Evolutionary conservation across 768 basidiomycete genomes (phyloP).

Genomic region (Podaxis sp.): DNA sequence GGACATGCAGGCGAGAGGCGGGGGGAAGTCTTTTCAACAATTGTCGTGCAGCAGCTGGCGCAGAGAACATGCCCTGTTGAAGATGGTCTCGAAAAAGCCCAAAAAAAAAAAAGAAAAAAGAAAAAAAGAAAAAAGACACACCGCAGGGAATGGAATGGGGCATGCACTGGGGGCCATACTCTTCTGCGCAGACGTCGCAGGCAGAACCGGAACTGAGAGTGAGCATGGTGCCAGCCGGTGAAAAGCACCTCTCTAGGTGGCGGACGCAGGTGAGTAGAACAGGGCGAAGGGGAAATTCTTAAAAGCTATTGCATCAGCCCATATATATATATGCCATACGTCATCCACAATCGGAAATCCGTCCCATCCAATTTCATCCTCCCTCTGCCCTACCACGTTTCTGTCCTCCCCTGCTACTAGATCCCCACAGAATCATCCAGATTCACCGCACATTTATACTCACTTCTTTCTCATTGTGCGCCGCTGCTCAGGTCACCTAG

Average conservation of each 20-base stretch:
- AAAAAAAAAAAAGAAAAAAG: conserved; percentile 16
- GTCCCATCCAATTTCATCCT: not conserved
- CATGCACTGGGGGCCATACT: conserved; percentile 68
- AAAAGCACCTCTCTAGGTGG: conserved; percentile 34
- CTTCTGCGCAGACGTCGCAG: conserved; percentile 89
- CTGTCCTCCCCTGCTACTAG: conserved; percentile 1
- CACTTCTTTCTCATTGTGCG: not conserved
- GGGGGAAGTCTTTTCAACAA: conserved; percentile 74
- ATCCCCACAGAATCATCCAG: conserved; percentile 8
- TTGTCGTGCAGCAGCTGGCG: conserved; percentile 70
- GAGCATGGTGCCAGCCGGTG: conserved; percentile 60
- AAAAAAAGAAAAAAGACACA: conserved; percentile 36
- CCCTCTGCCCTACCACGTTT: conserved; percentile 12
- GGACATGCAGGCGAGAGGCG: conserved; percentile 74
- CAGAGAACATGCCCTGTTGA: conserved; percentile 75
- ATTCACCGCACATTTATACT: not conserved
- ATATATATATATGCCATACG: conserved; percentile 47
- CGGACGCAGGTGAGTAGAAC: conserved; percentile 30
- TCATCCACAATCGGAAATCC: conserved; percentile 25
- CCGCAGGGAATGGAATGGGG: conserved; percentile 84
- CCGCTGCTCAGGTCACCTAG: conserved; percentile 10
- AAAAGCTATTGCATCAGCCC: conserved; percentile 34
- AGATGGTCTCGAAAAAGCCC: conserved; percentile 13
- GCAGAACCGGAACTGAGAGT: conserved; percentile 77
- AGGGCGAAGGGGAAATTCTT: conserved; percentile 45